Conservation (phyloP, 805 yeast species). For the Kuraishia hungarica region DNA sequence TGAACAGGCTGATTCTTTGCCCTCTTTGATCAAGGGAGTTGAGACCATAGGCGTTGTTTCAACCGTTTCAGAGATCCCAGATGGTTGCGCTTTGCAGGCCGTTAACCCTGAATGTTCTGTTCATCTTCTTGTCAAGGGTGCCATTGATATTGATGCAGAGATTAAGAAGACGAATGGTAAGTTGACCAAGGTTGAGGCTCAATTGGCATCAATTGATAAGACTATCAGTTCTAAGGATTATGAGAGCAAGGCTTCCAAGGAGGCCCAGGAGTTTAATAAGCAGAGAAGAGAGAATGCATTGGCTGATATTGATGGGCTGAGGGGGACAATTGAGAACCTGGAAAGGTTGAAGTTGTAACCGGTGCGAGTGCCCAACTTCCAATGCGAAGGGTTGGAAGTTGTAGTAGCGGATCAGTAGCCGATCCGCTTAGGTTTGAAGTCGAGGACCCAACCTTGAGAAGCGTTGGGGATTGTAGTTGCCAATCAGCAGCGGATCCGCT, state of each 20-base stretch:
- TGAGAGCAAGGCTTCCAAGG: slow-evolving; percentile 73
- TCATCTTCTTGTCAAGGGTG: slow-evolving; percentile 89
- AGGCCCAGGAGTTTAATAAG: slow-evolving; percentile 70
- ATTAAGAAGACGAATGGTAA: slow-evolving; percentile 75
- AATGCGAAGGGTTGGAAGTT: too few relatives aligned
- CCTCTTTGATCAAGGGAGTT: slow-evolving; percentile 87
- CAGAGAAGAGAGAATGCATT: slow-evolving; percentile 57
- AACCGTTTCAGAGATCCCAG: slow-evolving; percentile 52
- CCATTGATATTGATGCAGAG: slow-evolving; percentile 87
- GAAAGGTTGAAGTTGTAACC: slow-evolving; percentile 60
- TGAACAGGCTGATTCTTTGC: slow-evolving; percentile 79
- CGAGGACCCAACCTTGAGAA: too few relatives aligned
- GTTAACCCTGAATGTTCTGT: slow-evolving; percentile 78
- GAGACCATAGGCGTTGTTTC: slow-evolving; percentile 61
- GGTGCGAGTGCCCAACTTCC: not conserved
- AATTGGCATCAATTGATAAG: slow-evolving; percentile 59
- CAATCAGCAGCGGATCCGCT: too few relatives aligned
- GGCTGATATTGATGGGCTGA: slow-evolving; percentile 88
- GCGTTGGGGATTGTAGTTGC: too few relatives aligned
- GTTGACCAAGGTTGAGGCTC: slow-evolving; percentile 54
- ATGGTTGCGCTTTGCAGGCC: slow-evolving; percentile 83
- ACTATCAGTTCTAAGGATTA: slow-evolving; percentile 67
- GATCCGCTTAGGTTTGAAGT: too few relatives aligned
- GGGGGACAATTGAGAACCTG: slow-evolving; percentile 77
- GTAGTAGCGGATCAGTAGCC: too few relatives aligned